phyloP scores from a whole-genome alignment of 2,329 filamentous ascomycete genomes.

The Cladobotryum protrusum region DNA sequence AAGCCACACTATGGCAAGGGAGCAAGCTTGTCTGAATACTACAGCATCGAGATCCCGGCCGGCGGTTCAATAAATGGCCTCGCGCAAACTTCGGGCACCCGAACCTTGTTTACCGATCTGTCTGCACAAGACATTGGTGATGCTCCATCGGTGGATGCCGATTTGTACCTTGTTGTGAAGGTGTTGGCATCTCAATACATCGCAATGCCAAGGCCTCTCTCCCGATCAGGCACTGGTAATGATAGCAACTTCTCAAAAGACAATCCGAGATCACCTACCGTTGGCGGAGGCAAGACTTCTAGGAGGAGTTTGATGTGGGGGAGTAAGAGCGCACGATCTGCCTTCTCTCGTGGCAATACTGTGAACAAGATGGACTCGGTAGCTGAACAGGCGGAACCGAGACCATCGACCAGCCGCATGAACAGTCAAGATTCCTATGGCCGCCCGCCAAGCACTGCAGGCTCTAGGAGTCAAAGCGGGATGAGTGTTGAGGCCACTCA shows the following conservation, averaged over 20 bases:
- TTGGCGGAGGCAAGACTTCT: conserved; percentile 46
- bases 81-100: conserved; percentile 61
- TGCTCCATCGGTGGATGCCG: conserved; percentile 55
- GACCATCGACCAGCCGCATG: conserved; percentile 28
- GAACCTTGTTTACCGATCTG: conserved; percentile 83
- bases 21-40: conserved; percentile 73
- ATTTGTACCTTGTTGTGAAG: conserved; percentile 78
- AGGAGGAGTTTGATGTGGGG: conserved; percentile 67
- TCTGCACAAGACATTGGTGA: conserved; percentile 68
- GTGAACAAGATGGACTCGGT: conserved; percentile 49
- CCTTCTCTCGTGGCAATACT: conserved; percentile 46
- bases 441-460: conserved; percentile 48
- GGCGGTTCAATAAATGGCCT: conserved; percentile 64
- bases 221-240: conserved; percentile 42
- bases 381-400: conserved; percentile 43
- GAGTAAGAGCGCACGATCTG: conserved; percentile 48
- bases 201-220: conserved; percentile 38
- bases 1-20: conserved; percentile 59
- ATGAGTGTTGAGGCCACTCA: conserved; percentile 19
- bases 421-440: conserved; percentile 39
- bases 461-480: conserved; percentile 34
- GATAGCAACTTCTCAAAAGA: conserved; percentile 39
- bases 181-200: conserved; percentile 58
- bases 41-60: conserved; percentile 68
- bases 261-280: conserved; percentile 40